These are phyloP conservation scores for Zygoascus meyerae DNA, from an alignment of 1,139 yeast species.

Conservation along the genomic window DNA sequence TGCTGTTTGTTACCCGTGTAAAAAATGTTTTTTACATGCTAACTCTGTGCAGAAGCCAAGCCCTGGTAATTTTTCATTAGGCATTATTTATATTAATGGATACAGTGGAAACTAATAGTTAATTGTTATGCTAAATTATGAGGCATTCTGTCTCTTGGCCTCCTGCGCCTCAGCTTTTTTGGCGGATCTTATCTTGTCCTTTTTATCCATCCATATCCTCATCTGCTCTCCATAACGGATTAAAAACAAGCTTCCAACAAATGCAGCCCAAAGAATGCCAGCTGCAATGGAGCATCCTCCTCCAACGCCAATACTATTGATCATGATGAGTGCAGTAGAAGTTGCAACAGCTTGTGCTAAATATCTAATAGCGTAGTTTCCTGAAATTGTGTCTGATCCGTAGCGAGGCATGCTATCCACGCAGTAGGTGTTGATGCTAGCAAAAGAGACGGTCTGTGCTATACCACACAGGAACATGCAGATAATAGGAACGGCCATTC, in stretches of 20 bases:
- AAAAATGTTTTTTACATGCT: too few relatives aligned
- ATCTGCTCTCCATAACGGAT: constrained; percentile 13
- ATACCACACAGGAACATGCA: constrained; percentile 44
- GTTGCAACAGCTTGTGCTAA: constrained; percentile 47
- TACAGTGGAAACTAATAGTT: background rate
- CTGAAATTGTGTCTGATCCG: constrained; percentile 49
- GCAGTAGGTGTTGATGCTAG: constrained; percentile 49
- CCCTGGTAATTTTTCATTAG: constrained; percentile 19
- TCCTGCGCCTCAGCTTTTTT: background rate
- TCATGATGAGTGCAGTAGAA: constrained; percentile 43
- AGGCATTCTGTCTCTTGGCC: background rate
- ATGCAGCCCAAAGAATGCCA: constrained; percentile 25
- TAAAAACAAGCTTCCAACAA: constrained; percentile 11
- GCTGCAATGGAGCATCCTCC: constrained; percentile 47
- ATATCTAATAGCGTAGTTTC: constrained; percentile 47
- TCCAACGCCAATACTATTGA: constrained; percentile 46
- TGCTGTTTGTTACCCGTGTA: too few relatives aligned
- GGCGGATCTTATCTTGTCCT: constrained; percentile 3
- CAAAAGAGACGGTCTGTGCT: constrained; percentile 47
- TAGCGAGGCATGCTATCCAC: constrained; percentile 51
- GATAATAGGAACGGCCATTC: constrained; percentile 49
- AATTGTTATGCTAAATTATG: background rate
- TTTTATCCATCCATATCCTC: constrained; percentile 11
- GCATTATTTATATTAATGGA: background rate
- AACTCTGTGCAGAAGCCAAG: constrained; percentile 18